Conservation (phyloP, 2,329 filamentous ascomycete species). For the Colletotrichum godetiae region DNA sequence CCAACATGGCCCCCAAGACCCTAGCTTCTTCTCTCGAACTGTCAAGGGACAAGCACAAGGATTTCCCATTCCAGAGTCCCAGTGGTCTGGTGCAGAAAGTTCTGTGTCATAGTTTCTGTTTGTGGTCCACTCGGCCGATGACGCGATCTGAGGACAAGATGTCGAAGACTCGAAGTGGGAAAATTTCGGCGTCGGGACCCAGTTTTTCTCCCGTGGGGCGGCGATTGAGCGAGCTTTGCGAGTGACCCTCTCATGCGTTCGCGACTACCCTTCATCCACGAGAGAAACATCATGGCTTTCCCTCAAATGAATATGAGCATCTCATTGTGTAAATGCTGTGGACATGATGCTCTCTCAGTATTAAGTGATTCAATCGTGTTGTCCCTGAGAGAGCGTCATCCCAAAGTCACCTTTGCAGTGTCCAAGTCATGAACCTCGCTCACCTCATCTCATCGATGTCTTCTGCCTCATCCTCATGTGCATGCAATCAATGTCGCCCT, state of each 20-base stretch:
- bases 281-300: not conserved
- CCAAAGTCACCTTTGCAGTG: not conserved
- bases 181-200: conserved; percentile 24
- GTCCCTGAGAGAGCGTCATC: not conserved
- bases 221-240: not conserved
- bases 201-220: not conserved
- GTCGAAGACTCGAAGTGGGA: conserved; percentile 34
- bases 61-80: conserved; percentile 1
- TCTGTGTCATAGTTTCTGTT: conserved; percentile 36
- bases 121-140: conserved; percentile 34
- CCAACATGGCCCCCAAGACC: conserved; percentile 1
- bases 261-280: too few species aligned
- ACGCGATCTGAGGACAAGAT: conserved; percentile 34
- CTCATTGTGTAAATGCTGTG: too few species aligned
- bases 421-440: not conserved
- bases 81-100: conserved; percentile 17
- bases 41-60: conserved; percentile 3
- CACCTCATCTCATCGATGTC: too few species aligned
- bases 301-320: not conserved
- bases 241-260: not conserved
- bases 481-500: not conserved
- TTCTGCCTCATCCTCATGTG: not conserved
- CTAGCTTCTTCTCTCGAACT: not conserved
- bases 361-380: not conserved
- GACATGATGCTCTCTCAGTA: too few species aligned